Base-by-base conservation (phyloP, 805 yeast species). In the Yamadazyma akitaensis region DNA sequence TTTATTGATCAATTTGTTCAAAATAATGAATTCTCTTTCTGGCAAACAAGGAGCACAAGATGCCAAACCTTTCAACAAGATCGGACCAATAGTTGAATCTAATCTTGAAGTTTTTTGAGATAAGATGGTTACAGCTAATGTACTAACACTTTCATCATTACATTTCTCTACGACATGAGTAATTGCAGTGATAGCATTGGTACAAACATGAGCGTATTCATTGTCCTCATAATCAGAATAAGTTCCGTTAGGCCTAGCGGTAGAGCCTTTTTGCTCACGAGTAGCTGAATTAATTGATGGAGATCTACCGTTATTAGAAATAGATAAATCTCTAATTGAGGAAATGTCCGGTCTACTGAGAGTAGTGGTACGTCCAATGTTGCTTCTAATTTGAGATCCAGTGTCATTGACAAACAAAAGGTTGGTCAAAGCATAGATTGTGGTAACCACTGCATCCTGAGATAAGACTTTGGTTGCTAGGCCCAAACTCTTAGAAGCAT, bases 351-450 rank as follows among this genome's bases (percentile, higher is more conserved):
- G 46, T 50, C 63, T 56, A 5, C 65, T 41, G 56, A 62, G 35
- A 49, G 68, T 44, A 59, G 70, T 42, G 59, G 61, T 43, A 64
- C 75, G 53, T 42, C 62, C 54, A 34, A 48, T 41, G 25, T 51
- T 51, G 39, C 53, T 51, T 43, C 65, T 55, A 7, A 58, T 53
- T 41, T 54, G 64, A 7, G 28, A 4, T n/a, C 14, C 67, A 55
- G 67, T 76, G 49, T 66, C 77, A 13, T 76, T 82, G 44, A 73
- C 78, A 43, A 84, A 78, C 28, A 92, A 66, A 49, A 86, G 63
- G 60, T 94, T 94, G 16, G 87, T 81, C 52, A 92, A 73, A 0
- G 95, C 82, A 65, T 94, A 94, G 43, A 94, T 81, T 1, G 92
- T 79, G 7, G 96, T 84, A 8, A 90, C 87, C 18, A 86, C 82